Conservation (phyloP, 176 grass and related monocot species). For the Elymus sibiricus region DNA sequence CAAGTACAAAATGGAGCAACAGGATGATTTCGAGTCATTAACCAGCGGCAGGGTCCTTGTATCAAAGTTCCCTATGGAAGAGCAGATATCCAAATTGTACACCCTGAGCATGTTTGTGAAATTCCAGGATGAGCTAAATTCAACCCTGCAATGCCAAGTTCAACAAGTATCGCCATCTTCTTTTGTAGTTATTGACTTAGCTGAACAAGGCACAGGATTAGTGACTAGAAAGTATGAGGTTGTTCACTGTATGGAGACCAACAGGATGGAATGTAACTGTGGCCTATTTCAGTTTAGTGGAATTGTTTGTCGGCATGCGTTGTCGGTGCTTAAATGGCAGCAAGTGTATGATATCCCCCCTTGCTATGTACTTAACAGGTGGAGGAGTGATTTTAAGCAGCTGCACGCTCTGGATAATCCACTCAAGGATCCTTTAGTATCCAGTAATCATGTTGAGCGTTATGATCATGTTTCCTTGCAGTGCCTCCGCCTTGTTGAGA, state of each 20-base stretch:
- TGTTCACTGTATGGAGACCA: slow-evolving; percentile 47
- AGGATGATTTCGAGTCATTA: slow-evolving; percentile 61
- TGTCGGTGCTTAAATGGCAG: slow-evolving; percentile 66
- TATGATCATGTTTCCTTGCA: slow-evolving; percentile 64
- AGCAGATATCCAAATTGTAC: slow-evolving; percentile 70
- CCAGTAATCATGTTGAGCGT: slow-evolving; percentile 51
- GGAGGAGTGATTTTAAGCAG: slow-evolving; percentile 60
- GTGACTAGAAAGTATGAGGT: slow-evolving; percentile 61
- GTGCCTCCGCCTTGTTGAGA: slow-evolving; percentile 72
- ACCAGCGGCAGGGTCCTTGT: slow-evolving; percentile 32
- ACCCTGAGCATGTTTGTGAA: slow-evolving; percentile 65
- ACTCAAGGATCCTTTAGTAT: slow-evolving; percentile 39
- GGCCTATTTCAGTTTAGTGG: slow-evolving; percentile 59
- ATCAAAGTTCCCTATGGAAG: slow-evolving; percentile 66
- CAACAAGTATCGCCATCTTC: slow-evolving; percentile 49
- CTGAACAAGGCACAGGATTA: slow-evolving; percentile 38
- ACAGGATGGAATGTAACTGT: slow-evolving; percentile 62
- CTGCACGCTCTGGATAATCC: slow-evolving; percentile 41
- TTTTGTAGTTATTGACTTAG: slow-evolving; percentile 54
- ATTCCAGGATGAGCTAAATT: slow-evolving; percentile 67
- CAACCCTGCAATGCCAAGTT: slow-evolving; percentile 50
- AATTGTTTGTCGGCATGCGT: slow-evolving; percentile 64
- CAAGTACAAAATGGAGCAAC: slow-evolving; percentile 64
- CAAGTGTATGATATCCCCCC: slow-evolving; percentile 56
- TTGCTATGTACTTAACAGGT: slow-evolving; percentile 62